phyloP scores from a whole-genome alignment of 345 rosid genomes.

The Ceriops tagal region DNA sequence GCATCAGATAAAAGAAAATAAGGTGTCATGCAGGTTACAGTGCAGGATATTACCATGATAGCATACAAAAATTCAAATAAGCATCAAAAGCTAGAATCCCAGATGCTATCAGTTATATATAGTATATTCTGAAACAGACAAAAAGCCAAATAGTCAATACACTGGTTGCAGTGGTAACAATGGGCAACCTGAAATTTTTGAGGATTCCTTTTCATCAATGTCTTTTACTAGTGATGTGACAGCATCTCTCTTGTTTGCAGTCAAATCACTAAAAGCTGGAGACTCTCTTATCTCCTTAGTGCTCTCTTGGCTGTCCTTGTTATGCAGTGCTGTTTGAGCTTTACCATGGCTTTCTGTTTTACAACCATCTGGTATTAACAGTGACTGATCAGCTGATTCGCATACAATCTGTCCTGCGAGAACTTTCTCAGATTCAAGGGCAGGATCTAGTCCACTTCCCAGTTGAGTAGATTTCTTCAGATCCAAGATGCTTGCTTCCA shows the following conservation, averaged over 20 bases:
- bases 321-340: conserved; percentile 17
- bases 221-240: conserved; percentile 29
- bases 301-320: conserved; percentile 27
- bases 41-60: not conserved
- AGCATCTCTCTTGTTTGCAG: conserved; percentile 27
- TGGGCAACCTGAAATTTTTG: conserved; percentile 42
- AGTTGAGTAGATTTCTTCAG: conserved; percentile 27
- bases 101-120: not conserved
- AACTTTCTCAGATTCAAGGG: conserved; percentile 25
- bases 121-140: not conserved
- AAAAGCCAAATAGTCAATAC: not conserved
- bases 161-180: not conserved
- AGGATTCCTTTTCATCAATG: conserved; percentile 27
- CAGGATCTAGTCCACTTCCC: conserved; percentile 19
- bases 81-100: not conserved
- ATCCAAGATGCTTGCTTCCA: conserved; percentile 24
- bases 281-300: conserved; percentile 24
- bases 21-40: not conserved
- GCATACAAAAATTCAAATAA: not conserved
- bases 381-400: conserved; percentile 25
- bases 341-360: conserved; percentile 27
- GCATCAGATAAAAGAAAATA: not conserved
- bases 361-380: conserved; percentile 24
- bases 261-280: conserved; percentile 29
- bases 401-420: conserved; percentile 18